Base-by-base conservation (phyloP, 2,329 filamentous ascomycete genomes). In the Zasmidium cellare region DNA sequence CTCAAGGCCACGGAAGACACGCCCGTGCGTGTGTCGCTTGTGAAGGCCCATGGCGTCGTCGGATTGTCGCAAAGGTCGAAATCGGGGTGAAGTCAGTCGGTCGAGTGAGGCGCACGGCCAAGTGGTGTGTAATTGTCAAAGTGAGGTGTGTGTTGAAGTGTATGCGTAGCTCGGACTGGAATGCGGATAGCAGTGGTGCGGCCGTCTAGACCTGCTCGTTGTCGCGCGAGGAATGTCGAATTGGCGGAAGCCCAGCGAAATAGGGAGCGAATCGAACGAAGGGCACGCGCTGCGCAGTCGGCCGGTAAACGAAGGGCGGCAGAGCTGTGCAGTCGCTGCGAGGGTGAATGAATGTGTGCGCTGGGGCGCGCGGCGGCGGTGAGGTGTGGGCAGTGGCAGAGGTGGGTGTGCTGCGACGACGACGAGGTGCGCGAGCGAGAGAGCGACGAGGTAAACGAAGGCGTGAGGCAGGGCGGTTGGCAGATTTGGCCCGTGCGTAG, bases 31-130 rank as follows among this genome's bases (percentile, higher is more conserved):
- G 63, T 61, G 60, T 54, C 68, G 58, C 54, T 69, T 56, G 65
- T 70, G 68, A 53, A 69, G 64, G 31, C 63, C 66, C 67, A 70
- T 70, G 55, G 38, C 64, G 58, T 58, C 58, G 55, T 46, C 35
- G 46, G 38, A 45, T 53, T 53, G 51, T 25, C 51, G 46, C 45
- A 23, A 35, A 24, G n/a, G 23, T 41, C 14, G 47, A 22, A 41
- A 53, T 48, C 38, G 48, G 11, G 46, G 28, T 41, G 35, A 50
- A 45, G 57, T 60, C 53, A 46, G 24, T 56, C 44, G 44, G 31
- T n/a, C 22, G 19, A 51, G 41, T 9, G 35, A 12, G 56, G 35
- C 35, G 35, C 35, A 41, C 16, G 46, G 25, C 38, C 46, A 16
- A 44, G 23, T 23, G 47, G 24, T 59, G 41, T 25, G 31, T n/a